Conservation (phyloP, 139 green algal species). For the Chlorella sp. region DNA sequence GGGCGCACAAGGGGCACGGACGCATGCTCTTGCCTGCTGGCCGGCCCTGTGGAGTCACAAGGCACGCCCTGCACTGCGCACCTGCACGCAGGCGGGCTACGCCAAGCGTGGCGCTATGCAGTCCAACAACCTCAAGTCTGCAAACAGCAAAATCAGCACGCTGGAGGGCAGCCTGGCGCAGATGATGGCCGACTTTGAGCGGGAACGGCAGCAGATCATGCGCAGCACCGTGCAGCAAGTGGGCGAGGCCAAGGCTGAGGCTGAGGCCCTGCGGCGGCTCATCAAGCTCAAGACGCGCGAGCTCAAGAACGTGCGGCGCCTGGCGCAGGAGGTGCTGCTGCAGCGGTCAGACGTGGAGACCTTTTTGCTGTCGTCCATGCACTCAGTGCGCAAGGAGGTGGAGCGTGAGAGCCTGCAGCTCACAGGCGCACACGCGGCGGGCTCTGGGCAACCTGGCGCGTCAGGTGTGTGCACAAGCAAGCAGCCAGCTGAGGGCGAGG, state of each 20-base stretch:
- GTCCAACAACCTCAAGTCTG: constrained; percentile 35
- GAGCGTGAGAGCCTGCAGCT: constrained; percentile 30
- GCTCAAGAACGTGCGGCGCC: constrained; percentile 64
- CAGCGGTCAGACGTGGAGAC: constrained; percentile 81
- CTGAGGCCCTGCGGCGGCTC: constrained; percentile 48
- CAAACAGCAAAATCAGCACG: constrained; percentile 30
- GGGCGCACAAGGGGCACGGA: neutral
- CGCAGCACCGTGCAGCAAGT: constrained; percentile 14
- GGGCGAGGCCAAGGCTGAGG: constrained; percentile 45
- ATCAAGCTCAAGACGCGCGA: constrained; percentile 69
- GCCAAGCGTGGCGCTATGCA: constrained; percentile 69
- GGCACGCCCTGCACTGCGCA: too few species aligned
- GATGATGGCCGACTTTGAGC: constrained; percentile 8
- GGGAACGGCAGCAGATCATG: constrained; percentile 3
- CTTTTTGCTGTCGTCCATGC: constrained; percentile 81
- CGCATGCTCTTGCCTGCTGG: too few species aligned
- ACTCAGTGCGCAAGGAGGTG: constrained; percentile 44
- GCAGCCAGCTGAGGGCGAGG: too few species aligned
- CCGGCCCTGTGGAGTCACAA: too few species aligned
- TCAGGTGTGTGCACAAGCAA: too few species aligned
- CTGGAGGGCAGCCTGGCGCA: constrained; percentile 59
- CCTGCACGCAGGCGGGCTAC: constrained; percentile 64
- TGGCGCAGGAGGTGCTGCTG: constrained; percentile 78
- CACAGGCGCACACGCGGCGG: too few species aligned
- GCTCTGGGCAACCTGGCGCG: neutral